Base-by-base conservation (phyloP, 2,329 filamentous ascomycete genomes). In the Aspergillus sergii region DNA sequence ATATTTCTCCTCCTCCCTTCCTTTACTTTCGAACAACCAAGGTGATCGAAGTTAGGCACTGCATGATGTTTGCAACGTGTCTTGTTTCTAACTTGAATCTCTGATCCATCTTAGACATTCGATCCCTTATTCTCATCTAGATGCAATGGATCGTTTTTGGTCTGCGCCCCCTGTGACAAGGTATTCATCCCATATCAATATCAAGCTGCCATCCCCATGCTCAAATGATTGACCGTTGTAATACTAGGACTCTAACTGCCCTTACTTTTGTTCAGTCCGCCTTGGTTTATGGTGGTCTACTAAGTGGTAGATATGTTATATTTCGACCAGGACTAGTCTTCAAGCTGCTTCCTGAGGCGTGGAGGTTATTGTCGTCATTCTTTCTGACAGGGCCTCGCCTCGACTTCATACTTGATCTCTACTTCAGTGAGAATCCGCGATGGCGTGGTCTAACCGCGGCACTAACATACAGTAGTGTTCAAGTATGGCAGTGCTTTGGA, bases 401-500 rank as follows among this genome's bases (percentile, higher is more conserved):
- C 65, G 78, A 80, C 55, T 87, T 93, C 68, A 73, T 93, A 60
- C 81, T 93, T 74, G 91, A 94, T 75, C 88, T 91, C 50, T 93
- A 92, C 80, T 90, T 92, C 72, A 76, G 86, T 88, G 81, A 71
- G 85, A 67, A 65, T 63, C 65, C 63, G 64, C 59, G 61, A 64
- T 64, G 62, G 64, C 28, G 53, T 60, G 39, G 41, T 45, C 63
- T 69, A 65, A 70, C 62, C 60, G 61, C 55, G 56, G 61, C 68
- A 69, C 77, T 80, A 73, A 80, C 66, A 61, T 67, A 59, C 64
- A 57, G 65, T 71, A 88, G 83, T 95, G 68, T 97, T 90, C 81
- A 89, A 86, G 67, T 96, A 95, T 80, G 82, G 90, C 70, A 90
- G 86, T 74, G 86, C 88, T 68, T 82, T 96, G 57, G 94, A 97